Evolutionary conservation across 2,329 filamentous ascomycete genomes (phyloP), one percentile per base, ranked within the genome.

Genomic region (Hypoxylon sp.): DNA sequence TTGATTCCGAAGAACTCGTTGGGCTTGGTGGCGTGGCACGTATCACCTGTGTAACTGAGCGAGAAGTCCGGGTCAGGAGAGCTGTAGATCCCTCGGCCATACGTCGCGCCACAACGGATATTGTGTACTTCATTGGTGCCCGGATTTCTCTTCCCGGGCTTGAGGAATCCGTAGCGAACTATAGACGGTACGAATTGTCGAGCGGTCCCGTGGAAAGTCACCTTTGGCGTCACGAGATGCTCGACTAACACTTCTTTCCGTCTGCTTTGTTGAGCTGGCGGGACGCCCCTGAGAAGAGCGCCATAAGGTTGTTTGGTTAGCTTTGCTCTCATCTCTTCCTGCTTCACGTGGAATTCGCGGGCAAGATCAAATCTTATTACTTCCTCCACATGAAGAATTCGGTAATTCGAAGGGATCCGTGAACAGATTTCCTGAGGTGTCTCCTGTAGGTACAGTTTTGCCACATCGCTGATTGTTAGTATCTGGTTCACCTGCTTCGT

Each of bases 41-140:
- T 63, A n/a, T 64, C 62, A 9, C 71, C 71, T 12, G 77, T 73
- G 67, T 81, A 84, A 2, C 55, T 63, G 1, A 83, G 71, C 5
- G 81, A 74, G 61, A 81, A 83, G 3, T 71, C 70, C 1, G 80
- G 65, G n/a, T 73, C 70, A 2, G 81, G 81, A 3, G 81, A 82
- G 23, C 79, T 80, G 72, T 83, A 84, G 61, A 84, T 81, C 2
- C 81, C 81, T 0, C 72, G 71, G 7, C 81, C 77, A 62, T 79
- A 83, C 1, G 77, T 78, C 19, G 77, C 74, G 9, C 81, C 80
- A 55, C 77, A 80, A n/a, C 73, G 71, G 11, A 79, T 68, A 7
- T 57, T 60, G 30, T 78, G 73, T 3, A 62, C 34, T 11, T 73
- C 43, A 4, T 71, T 53, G 2, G 74, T 77, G 0, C 72, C 69